Conservation (phyloP, 352 stramenopile genomes). For the Phytopythium ostracodes region DNA sequence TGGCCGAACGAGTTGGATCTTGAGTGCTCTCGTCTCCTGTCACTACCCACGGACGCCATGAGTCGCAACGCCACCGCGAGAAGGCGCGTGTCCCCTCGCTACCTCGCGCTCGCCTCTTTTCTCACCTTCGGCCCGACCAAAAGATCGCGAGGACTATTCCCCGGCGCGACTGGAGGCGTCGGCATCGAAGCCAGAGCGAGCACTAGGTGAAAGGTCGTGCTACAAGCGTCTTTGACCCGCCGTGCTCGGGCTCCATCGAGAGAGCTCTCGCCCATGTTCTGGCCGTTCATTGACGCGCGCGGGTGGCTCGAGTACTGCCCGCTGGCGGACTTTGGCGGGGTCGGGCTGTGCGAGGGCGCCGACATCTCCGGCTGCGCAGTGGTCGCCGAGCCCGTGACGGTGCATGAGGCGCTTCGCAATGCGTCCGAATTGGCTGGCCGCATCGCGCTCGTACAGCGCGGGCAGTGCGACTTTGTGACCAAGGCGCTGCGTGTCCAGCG, state of each 20-base stretch:
- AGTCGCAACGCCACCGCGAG: background rate
- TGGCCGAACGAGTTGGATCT: no score
- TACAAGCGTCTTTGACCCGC: no score
- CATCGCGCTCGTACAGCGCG: conserved; percentile 62
- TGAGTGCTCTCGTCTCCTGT: no score
- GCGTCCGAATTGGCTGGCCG: conserved; percentile 36
- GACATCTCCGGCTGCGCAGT: conserved; percentile 50
- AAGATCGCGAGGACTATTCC: conserved; percentile 4
- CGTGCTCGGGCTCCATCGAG: background rate
- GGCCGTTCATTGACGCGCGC: conserved; percentile 66
- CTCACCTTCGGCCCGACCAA: background rate
- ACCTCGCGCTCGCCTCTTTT: background rate
- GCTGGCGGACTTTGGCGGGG: conserved; percentile 56
- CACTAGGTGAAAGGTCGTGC: background rate
- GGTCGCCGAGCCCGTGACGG: conserved; percentile 57
- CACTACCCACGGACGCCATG: background rate
- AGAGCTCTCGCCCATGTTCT: conserved; percentile 45
- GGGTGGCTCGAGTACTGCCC: conserved; percentile 56
- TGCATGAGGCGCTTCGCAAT: conserved; percentile 45
- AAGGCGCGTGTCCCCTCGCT: background rate
- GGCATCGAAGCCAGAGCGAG: background rate
- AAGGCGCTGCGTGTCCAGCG: conserved; percentile 67
- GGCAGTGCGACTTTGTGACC: conserved; percentile 73
- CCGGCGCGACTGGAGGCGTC: background rate
- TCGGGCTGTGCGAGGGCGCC: conserved; percentile 33